Conservation (phyloP, 2,329 filamentous ascomycete genomes). For the Arthrinium phaeospermum region DNA sequence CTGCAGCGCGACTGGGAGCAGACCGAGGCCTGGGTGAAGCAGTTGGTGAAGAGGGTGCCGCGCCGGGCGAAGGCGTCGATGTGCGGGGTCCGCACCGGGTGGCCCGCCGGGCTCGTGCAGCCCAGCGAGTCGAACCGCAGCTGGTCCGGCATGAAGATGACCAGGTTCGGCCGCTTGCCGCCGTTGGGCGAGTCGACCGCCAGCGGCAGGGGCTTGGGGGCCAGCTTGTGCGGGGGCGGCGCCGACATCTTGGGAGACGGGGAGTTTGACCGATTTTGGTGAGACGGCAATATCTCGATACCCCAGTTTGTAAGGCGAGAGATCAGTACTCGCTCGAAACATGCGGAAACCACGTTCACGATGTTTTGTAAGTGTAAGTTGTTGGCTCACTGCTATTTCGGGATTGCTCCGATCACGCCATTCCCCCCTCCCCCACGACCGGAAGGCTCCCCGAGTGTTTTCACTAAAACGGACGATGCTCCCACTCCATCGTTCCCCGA, state of each 20-base stretch:
- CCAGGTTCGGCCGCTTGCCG: slow-evolving; percentile 37
- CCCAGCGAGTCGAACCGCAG: slow-evolving; percentile 51
- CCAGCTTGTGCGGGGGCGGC: not conserved
- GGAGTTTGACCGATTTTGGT: not conserved
- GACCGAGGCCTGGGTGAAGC: slow-evolving; percentile 51
- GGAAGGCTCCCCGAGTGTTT: not conserved
- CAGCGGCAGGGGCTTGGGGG: slow-evolving; percentile 15
- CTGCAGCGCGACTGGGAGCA: slow-evolving; percentile 53
- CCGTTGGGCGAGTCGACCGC: slow-evolving; percentile 18
- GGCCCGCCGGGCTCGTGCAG: slow-evolving; percentile 35
- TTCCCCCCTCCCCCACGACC: not conserved
- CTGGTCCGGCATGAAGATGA: slow-evolving; percentile 56
- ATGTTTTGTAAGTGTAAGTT: not conserved
- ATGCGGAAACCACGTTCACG: not conserved
- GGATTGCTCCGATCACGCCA: not conserved
- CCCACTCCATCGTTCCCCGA: not conserved
- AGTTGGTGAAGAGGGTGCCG: slow-evolving; percentile 50
- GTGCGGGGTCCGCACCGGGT: slow-evolving; percentile 44
- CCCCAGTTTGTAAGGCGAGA: not conserved
- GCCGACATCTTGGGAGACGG: not conserved
- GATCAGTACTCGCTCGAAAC: fast-evolving
- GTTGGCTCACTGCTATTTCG: not conserved
- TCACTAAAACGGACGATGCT: not conserved
- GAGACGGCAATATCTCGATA: too few relatives aligned
- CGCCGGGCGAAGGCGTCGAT: slow-evolving; percentile 47